phyloP scores from a whole-genome alignment of 371 early-diverging fungal genomes.

The Saksenaea oblongispora region DNA sequence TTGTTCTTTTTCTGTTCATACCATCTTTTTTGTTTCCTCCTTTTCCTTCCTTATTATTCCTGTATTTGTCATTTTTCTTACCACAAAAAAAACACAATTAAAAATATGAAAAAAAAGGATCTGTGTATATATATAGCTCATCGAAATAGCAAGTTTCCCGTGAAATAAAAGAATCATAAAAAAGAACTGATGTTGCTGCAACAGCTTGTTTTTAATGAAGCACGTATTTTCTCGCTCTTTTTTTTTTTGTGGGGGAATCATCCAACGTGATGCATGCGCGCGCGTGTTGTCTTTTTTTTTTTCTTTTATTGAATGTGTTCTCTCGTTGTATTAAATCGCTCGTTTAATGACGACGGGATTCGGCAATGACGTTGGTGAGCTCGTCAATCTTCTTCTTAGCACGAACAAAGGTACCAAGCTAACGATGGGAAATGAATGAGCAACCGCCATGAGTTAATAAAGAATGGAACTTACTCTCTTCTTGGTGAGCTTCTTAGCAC shows the following conservation, averaged over 20 bases:
- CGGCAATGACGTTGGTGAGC: slow-evolving; percentile 90
- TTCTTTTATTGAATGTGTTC: too few relatives aligned
- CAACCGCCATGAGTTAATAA: background rate
- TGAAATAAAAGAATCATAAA: background rate
- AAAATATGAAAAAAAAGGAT: background rate
- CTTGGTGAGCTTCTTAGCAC: slow-evolving; percentile 98
- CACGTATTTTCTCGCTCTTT: background rate
- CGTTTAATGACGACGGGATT: slow-evolving; percentile 81
- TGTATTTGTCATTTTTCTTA: background rate
- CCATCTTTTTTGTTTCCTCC: background rate
- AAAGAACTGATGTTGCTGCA: background rate
- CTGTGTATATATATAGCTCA: background rate
- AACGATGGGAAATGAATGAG: slow-evolving; percentile 6
- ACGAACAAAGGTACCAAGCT: slow-evolving; percentile 96
- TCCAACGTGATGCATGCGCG: background rate
- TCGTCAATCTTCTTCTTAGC: slow-evolving; percentile 99
- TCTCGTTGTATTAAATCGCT: background rate
- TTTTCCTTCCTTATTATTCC: background rate
- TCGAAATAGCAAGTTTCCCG: background rate
- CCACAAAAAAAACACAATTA: background rate
- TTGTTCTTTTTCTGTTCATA: slow-evolving; percentile 3
- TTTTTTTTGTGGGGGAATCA: background rate
- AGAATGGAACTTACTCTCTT: slow-evolving; percentile 73
- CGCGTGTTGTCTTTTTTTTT: background rate
- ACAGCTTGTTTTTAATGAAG: background rate